Evolutionary conservation across 139 green algal species (phyloP).

Genomic region (Coelastrella sp.): DNA sequence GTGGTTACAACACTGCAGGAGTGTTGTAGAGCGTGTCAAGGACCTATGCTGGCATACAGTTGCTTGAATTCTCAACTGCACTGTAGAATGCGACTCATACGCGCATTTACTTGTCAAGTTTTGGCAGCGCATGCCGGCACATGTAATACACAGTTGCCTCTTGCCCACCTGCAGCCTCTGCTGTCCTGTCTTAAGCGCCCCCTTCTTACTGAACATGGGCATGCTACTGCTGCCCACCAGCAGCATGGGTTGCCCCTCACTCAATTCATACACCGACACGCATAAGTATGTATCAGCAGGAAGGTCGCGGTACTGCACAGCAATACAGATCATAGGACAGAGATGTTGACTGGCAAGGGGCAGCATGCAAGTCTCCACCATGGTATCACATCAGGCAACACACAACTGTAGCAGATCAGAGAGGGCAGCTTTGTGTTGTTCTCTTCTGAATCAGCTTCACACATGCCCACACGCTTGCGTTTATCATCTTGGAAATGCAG

Average conservation of each 20-base stretch:
- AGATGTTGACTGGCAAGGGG: background rate
- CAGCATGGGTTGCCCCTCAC: constrained; percentile 43
- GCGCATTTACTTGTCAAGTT: background rate
- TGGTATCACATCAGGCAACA: too few relatives aligned
- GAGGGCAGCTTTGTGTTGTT: too few relatives aligned
- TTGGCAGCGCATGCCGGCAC: background rate
- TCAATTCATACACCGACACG: constrained; percentile 75
- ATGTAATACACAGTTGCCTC: background rate
- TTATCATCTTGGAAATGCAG: too few relatives aligned
- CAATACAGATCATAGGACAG: background rate
- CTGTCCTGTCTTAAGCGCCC: constrained; percentile 82
- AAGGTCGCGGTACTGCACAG: constrained; percentile 86
- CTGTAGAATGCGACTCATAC: background rate
- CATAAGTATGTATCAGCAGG: constrained; percentile 76
- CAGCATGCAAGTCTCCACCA: too few relatives aligned
- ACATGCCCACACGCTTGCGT: too few relatives aligned
- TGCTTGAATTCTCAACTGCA: background rate
- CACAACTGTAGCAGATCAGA: too few relatives aligned
- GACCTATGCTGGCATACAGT: background rate
- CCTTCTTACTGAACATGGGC: constrained; percentile 90
- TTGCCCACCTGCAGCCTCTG: constrained; percentile 71
- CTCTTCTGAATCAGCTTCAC: too few relatives aligned
- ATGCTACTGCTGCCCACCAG: constrained; percentile 76
- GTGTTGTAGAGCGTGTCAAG: background rate
- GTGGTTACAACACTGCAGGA: background rate